These are phyloP conservation scores for Paramecium sonneborni DNA, from an alignment of 73 alveolate genomes.

Conservation along the genomic window DNA sequence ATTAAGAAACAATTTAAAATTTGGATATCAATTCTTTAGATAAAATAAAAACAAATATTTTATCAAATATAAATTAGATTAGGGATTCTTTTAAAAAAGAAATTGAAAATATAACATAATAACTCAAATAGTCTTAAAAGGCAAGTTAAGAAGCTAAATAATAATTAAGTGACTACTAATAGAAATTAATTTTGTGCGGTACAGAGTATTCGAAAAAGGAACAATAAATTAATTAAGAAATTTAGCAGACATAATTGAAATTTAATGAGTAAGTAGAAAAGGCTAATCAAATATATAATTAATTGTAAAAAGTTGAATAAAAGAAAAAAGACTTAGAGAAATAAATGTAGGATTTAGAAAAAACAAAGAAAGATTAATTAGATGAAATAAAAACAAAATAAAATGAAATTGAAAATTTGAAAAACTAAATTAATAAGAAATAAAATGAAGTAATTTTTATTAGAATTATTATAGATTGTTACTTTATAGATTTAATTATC, in stretches of 20 bases:
- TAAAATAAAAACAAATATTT: not conserved
- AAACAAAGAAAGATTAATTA: not conserved
- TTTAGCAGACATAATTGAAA: not conserved
- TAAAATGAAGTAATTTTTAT: not conserved
- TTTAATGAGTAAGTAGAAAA: not conserved
- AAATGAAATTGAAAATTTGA: not conserved
- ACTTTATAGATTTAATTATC: not conserved
- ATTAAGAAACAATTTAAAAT: not conserved
- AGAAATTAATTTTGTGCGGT: not conserved
- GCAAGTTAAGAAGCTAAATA: not conserved
- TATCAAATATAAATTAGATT: not conserved
- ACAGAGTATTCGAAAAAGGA: not conserved
- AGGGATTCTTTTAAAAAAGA: slow-evolving; percentile 12
- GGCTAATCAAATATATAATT: not conserved
- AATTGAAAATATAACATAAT: not conserved
- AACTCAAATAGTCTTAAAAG: not conserved
- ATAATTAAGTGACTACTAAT: not conserved
- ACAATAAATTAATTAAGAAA: not conserved
- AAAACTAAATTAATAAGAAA: not conserved
- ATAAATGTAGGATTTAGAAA: not conserved
- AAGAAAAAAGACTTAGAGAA: slow-evolving; percentile 9
- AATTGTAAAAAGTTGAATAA: not conserved
- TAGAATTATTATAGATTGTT: not conserved
- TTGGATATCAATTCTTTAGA: not conserved
- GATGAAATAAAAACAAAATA: not conserved